Evolutionary conservation across 1,284 basidiomycete species (phyloP).

Genomic region (Trametes hirsuta): DNA sequence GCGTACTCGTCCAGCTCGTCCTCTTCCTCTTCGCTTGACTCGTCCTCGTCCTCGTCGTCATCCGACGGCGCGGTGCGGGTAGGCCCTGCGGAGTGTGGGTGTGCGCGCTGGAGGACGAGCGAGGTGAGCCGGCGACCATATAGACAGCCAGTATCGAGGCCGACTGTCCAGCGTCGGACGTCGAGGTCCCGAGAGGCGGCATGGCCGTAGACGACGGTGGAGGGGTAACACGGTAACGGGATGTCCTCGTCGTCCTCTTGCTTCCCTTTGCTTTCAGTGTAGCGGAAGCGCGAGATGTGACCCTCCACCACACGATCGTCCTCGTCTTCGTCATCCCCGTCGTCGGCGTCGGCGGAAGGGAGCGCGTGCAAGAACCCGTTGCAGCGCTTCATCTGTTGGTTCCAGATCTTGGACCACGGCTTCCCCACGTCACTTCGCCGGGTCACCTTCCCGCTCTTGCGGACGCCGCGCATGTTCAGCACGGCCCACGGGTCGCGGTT

Average conservation of each 20-base stretch:
- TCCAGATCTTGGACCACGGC: constrained; percentile 80
- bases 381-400: constrained; percentile 70
- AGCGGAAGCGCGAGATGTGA: neutral
- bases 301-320: neutral
- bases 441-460: constrained; percentile 54
- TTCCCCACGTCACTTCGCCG: constrained; percentile 60
- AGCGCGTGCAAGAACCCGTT: constrained; percentile 46
- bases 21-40: constrained; percentile 26
- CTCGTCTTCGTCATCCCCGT: constrained; percentile 10
- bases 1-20: constrained; percentile 18
- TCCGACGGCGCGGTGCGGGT: constrained; percentile 1
- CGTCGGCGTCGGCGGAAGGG: neutral
- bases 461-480: constrained; percentile 77
- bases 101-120: constrained; percentile 51
- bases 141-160: constrained; percentile 84
- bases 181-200: constrained; percentile 77
- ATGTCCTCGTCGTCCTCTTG: constrained; percentile 22
- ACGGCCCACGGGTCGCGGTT: constrained; percentile 76
- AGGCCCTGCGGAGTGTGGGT: constrained; percentile 14
- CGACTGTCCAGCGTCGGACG: constrained; percentile 77
- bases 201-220: constrained; percentile 85
- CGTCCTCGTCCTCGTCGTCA: constrained; percentile 23
- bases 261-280: neutral
- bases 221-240: constrained; percentile 67
- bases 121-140: constrained; percentile 59